Evolutionary conservation across 768 basidiomycete genomes (phyloP).

Genomic region (Tylopilus balloui): DNA sequence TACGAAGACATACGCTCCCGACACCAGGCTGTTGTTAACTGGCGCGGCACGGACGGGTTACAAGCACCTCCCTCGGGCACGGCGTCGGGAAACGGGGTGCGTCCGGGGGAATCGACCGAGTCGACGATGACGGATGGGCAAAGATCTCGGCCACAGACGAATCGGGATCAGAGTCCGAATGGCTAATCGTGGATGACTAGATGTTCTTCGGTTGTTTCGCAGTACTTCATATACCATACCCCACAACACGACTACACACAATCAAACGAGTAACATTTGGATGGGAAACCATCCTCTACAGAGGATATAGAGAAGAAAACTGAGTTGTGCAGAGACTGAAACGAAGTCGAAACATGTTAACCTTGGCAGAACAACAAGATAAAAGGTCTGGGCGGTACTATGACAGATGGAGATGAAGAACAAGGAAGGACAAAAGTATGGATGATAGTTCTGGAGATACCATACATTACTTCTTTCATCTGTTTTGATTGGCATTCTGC

Average conservation of each 20-base stretch:
- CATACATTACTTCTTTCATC: constrained; percentile 33
- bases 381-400: constrained; percentile 11
- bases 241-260: constrained; percentile 5
- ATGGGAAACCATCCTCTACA: constrained; percentile 31
- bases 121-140: constrained; percentile 61
- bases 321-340: constrained; percentile 13
- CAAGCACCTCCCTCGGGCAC: constrained; percentile 36
- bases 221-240: constrained; percentile 25
- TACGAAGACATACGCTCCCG: constrained; percentile 83
- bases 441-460: constrained; percentile 29
- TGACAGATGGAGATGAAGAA: constrained; percentile 21
- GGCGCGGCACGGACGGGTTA: constrained; percentile 41
- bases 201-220: constrained; percentile 2
- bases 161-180: constrained; percentile 87
- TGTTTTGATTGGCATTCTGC: constrained; percentile 31
- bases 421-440: constrained; percentile 27
- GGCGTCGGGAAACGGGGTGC: constrained; percentile 42
- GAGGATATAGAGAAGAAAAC: constrained; percentile 25
- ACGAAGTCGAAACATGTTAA: constrained; percentile 23
- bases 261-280: constrained; percentile 24
- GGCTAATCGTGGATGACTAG: constrained; percentile 66
- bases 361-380: constrained; percentile 27
- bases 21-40: constrained; percentile 57
- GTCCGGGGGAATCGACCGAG: constrained; percentile 35
- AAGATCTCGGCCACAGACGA: constrained; percentile 63